phyloP scores from a whole-genome alignment of 2,329 filamentous ascomycete genomes.

The Fusarium bactridioides region DNA sequence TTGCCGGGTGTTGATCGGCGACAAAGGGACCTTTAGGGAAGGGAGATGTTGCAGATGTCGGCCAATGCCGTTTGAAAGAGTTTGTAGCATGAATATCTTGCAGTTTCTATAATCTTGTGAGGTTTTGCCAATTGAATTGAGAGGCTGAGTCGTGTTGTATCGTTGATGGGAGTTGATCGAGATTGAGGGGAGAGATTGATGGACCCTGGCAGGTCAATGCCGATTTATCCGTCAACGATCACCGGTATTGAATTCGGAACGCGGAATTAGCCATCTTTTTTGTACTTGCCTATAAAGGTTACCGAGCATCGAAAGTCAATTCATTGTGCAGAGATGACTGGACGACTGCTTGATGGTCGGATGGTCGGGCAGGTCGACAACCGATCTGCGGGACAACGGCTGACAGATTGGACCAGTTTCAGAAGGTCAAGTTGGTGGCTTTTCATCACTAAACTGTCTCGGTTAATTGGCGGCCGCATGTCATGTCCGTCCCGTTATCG shows the following conservation, averaged over 20 bases:
- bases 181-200: background rate
- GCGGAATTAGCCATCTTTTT: background rate
- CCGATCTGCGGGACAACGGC: background rate
- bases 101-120: background rate
- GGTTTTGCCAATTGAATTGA: background rate
- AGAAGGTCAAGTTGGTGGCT: background rate
- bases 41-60: background rate
- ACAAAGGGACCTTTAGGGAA: constrained; percentile 14
- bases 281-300: constrained; percentile 16
- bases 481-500: background rate
- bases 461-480: background rate
- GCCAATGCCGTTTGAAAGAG: background rate
- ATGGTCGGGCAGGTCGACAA: background rate
- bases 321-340: background rate
- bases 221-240: constrained; percentile 9
- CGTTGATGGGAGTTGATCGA: background rate
- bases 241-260: background rate
- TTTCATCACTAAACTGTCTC: background rate
- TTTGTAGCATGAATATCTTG: background rate
- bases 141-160: background rate
- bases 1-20: constrained; percentile 21
- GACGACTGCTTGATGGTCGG: background rate
- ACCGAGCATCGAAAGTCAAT: background rate
- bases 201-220: background rate
- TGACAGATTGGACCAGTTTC: background rate